Evolutionary conservation across 2,329 filamentous ascomycete genomes (phyloP), one percentile per base, ranked within the genome.

Genomic region (Aspergillus puulaauensis): DNA sequence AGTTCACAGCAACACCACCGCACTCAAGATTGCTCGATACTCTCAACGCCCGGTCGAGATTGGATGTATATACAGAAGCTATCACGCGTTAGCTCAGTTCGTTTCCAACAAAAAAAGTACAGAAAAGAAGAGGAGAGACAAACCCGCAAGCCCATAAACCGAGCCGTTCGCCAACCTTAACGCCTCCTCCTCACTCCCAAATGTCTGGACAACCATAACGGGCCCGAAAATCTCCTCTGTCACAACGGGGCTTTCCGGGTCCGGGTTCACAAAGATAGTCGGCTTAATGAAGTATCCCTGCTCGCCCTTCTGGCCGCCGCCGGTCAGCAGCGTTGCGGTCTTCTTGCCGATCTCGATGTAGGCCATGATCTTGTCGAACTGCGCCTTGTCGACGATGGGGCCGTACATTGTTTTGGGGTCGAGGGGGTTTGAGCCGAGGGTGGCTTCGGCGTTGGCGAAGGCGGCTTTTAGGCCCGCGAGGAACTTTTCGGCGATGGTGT

Each of bases 401-500:
- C 58, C 58, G 46, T 54, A 56, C 6, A 33, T 48, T 17, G 55
- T 58, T 1, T 24, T 35, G 5, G 31, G 31, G 40, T 51, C 40
- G 14, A 56, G 54, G 1, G 54, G 54, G 54, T 56, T 33, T 2
- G 47, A 11, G 31, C 47, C 47, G 4, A 56, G 31, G 3, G 48
- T 41, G 17, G 54, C 46, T 45, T 47, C 46, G 15, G 51, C 24
- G 45, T 6, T 31, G 46, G 58, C 27, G 19, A 60, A 63, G 21
- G 49, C 40, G 2, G 44, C 39, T 47, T 60, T 63, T 1, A 65
- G 48, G 15, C 23, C 50, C 11, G 45, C 27, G 6, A 60, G 52
- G 41, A 68, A 65, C 14, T 58, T 51, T 1, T 59, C 52, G 9
- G 56, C 52, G 37, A 68, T 62, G 4, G 48, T 35, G 46, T 64